These are phyloP conservation scores for Teratosphaeria nubilosa DNA, from an alignment of 2,329 filamentous ascomycete genomes.

Conservation along the genomic window DNA sequence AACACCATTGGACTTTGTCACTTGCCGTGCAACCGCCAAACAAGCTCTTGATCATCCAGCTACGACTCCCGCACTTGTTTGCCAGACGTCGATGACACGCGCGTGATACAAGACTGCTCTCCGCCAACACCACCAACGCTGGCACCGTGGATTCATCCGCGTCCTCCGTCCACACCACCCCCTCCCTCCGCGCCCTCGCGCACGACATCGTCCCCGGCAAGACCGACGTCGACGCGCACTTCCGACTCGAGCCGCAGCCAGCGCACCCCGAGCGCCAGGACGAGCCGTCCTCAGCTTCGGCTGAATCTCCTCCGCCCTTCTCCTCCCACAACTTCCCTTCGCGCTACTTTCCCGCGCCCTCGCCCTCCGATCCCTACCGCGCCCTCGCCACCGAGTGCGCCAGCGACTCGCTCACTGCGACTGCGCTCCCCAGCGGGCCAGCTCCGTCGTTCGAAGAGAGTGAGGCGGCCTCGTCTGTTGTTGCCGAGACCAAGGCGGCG, in stretches of 20 bases:
- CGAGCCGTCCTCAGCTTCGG: constrained; percentile 26
- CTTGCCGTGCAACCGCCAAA: not conserved
- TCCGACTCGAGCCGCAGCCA: constrained; percentile 13
- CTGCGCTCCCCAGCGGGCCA: constrained; percentile 32
- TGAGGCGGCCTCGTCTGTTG: constrained; percentile 41
- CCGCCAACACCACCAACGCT: not conserved
- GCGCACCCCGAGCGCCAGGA: constrained; percentile 10
- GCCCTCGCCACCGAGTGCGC: constrained; percentile 26
- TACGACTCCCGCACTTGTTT: not conserved
- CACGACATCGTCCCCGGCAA: constrained; percentile 13
- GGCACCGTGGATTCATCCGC: not conserved
- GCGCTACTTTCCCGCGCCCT: constrained; percentile 46
- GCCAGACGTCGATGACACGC: not conserved
- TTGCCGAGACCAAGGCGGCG: constrained; percentile 72
- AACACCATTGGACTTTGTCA: not conserved
- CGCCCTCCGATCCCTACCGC: constrained; percentile 38
- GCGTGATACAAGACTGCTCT: not conserved
- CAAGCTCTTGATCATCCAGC: not conserved
- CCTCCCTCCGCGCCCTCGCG: constrained; percentile 19
- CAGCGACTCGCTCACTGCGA: constrained; percentile 36
- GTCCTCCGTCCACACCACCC: constrained; percentile 23
- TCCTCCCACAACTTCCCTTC: constrained; percentile 54
- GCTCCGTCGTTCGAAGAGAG: constrained; percentile 38
- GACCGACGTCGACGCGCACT: constrained; percentile 22
- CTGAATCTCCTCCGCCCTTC: constrained; percentile 53